Conservation (phyloP, 192 early-diverging fungal genomes). For the Haplosporangium gracile region DNA sequence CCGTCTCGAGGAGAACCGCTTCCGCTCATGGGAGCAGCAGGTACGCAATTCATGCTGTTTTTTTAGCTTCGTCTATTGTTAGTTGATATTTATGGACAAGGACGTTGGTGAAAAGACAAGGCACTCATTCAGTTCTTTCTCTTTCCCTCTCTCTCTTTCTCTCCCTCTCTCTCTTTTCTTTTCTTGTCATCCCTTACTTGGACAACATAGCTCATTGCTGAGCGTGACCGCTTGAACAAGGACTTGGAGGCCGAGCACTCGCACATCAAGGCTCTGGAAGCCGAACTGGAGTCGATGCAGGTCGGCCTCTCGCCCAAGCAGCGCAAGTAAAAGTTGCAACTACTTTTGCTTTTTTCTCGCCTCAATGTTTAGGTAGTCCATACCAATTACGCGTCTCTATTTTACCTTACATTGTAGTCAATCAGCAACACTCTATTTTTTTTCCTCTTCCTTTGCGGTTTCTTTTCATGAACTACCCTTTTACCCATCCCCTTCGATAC, state of each 20-base stretch:
- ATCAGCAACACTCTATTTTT: neutral
- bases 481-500: neutral
- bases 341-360: neutral
- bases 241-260: conserved; percentile 97
- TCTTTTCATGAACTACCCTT: neutral
- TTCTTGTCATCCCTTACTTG: neutral
- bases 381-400: neutral
- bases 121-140: neutral
- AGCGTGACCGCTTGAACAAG: conserved; percentile 98
- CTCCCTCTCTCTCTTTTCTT: too few relatives aligned
- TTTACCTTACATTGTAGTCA: neutral
- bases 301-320: conserved; percentile 52
- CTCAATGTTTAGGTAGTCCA: neutral
- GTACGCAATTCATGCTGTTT: neutral
- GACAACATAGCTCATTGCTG: conserved; percentile 79
- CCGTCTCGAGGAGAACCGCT: conserved; percentile 95
- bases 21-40: conserved; percentile 99
- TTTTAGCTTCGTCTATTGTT: neutral
- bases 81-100: neutral
- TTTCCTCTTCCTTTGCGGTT: neutral
- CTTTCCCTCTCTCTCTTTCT: too few relatives aligned
- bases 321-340: conserved; percentile 34
- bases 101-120: neutral
- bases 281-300: conserved; percentile 76
- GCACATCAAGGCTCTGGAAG: conserved; percentile 93